These are phyloP conservation scores for Fermentozyma sake DNA, from an alignment of 1,139 yeast genomes.

Conservation along the genomic window DNA sequence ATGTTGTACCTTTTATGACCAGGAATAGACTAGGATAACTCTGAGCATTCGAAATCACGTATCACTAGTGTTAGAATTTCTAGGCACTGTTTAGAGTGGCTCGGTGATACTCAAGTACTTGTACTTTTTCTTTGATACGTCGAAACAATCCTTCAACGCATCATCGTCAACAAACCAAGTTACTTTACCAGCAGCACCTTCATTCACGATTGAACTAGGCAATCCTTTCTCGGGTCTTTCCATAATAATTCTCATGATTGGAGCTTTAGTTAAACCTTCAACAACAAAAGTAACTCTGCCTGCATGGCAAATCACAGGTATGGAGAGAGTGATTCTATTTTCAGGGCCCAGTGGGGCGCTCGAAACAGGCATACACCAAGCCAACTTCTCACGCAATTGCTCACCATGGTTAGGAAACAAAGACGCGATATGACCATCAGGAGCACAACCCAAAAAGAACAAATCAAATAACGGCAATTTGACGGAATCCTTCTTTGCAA, in stretches of 20 bases:
- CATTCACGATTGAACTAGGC: slow-evolving; percentile 91
- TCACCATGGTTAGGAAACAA: slow-evolving; percentile 87
- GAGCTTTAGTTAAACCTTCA: slow-evolving; percentile 94
- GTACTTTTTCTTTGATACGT: slow-evolving; percentile 70
- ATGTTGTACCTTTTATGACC: no score
- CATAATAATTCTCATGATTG: slow-evolving; percentile 87
- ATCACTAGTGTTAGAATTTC: no score
- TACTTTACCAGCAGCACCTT: slow-evolving; percentile 93
- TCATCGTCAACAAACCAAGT: slow-evolving; percentile 98
- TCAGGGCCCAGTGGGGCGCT: slow-evolving; percentile 91
- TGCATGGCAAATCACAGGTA: slow-evolving; percentile 94
- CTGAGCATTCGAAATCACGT: no score
- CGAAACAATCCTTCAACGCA: slow-evolving; percentile 79
- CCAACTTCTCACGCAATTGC: slow-evolving; percentile 80
- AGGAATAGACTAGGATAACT: no score
- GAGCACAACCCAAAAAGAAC: slow-evolving; percentile 91
- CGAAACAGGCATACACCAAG: slow-evolving; percentile 94
- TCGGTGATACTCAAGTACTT: slow-evolving; percentile 44
- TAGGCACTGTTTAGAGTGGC: no score
- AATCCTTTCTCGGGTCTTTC: slow-evolving; percentile 96
- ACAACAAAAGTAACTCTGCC: slow-evolving; percentile 91
- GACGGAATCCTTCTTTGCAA: slow-evolving; percentile 95
- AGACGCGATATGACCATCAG: slow-evolving; percentile 97
- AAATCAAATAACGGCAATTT: slow-evolving; percentile 93
- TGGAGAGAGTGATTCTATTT: slow-evolving; percentile 83